A percentile compares a stretch with the other conserved stretches of the same genome.
phyloP scores from a whole-genome alignment of 2,329 filamentous ascomycete genomes.

The Botrytis medusae region DNA sequence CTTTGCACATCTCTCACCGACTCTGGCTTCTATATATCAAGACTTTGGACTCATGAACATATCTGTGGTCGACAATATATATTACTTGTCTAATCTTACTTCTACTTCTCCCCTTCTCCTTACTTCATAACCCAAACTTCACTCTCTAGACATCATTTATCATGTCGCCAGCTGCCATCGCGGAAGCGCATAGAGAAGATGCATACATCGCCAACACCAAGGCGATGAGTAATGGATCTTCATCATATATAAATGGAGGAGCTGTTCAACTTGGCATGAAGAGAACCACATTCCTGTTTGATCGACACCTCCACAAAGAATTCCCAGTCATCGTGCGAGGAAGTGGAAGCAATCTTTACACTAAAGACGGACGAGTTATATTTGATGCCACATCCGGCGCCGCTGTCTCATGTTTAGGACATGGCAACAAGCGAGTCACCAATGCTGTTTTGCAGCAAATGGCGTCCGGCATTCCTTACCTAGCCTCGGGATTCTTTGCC shows the following conservation, averaged over 20 bases:
- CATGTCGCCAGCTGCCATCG: conserved; percentile 23
- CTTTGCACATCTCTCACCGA: conserved; percentile 4
- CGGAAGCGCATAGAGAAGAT: conserved; percentile 10
- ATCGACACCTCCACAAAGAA: conserved; percentile 36
- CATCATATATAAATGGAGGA: conserved; percentile 12
- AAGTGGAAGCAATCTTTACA: conserved; percentile 35
- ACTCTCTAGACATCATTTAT: conserved; percentile 4
- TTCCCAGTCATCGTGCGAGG: conserved; percentile 35
- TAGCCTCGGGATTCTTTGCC: conserved; percentile 58
- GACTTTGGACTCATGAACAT: conserved; percentile 7
- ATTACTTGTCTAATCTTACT: conserved; percentile 1
- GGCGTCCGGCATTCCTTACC: conserved; percentile 55
- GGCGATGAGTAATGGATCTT: not conserved
- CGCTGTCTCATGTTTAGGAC: conserved; percentile 70
- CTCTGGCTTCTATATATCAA: conserved; percentile 4
- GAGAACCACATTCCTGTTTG: conserved; percentile 32
- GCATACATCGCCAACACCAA: not conserved
- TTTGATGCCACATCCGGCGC: conserved; percentile 74
- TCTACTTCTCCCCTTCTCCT: not conserved
- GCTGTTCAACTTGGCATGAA: conserved; percentile 23
- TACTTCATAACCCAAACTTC: not conserved
- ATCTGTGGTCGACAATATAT: conserved; percentile 2
- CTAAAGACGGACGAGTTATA: conserved; percentile 53
- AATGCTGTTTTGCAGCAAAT: conserved; percentile 61
- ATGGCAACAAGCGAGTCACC: conserved; percentile 60